Evolutionary conservation across 345 rosid species (phyloP).

Genomic region (Eucalyptus decipiens): DNA sequence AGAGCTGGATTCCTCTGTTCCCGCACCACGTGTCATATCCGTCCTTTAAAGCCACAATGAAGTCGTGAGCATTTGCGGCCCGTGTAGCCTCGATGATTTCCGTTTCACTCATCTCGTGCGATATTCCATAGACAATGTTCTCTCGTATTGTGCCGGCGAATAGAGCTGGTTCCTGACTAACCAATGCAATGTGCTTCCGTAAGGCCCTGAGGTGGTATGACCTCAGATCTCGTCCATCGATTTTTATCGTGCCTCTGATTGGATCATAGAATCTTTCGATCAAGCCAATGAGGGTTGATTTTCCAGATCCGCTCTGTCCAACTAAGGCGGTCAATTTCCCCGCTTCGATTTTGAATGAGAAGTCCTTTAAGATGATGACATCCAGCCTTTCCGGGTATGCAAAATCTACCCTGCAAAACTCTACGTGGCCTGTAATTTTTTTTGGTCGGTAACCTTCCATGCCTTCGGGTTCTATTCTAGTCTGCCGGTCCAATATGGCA

Average conservation of each 20-base stretch:
- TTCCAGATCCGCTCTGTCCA: conserved; percentile 80
- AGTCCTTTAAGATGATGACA: conserved; percentile 29
- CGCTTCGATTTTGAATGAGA: conserved; percentile 34
- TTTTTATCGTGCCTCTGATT: conserved; percentile 22
- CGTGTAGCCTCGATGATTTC: conserved; percentile 43
- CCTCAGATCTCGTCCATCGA: conserved; percentile 40
- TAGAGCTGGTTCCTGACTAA: conserved; percentile 64
- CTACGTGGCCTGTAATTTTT: conserved; percentile 28
- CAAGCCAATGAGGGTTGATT: conserved; percentile 55
- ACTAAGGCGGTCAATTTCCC: conserved; percentile 71
- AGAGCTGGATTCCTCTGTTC: conserved; percentile 49
- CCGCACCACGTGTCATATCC: conserved; percentile 57
- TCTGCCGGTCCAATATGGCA: conserved; percentile 35
- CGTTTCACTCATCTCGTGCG: conserved; percentile 8
- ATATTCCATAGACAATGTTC: conserved; percentile 44
- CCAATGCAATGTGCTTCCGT: conserved; percentile 56
- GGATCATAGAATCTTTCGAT: conserved; percentile 64
- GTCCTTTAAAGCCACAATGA: conserved; percentile 28
- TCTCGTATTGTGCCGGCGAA: conserved; percentile 51
- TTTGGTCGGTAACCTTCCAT: conserved; percentile 24
- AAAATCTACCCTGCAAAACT: conserved; percentile 30
- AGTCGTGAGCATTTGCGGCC: conserved; percentile 67
- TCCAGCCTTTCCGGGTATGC: conserved; percentile 51
- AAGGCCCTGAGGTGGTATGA: conserved; percentile 37
- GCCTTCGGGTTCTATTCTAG: conserved; percentile 48